Base-by-base conservation (phyloP, 768 basidiomycete species). In the Cyclocybe cylindracea region DNA sequence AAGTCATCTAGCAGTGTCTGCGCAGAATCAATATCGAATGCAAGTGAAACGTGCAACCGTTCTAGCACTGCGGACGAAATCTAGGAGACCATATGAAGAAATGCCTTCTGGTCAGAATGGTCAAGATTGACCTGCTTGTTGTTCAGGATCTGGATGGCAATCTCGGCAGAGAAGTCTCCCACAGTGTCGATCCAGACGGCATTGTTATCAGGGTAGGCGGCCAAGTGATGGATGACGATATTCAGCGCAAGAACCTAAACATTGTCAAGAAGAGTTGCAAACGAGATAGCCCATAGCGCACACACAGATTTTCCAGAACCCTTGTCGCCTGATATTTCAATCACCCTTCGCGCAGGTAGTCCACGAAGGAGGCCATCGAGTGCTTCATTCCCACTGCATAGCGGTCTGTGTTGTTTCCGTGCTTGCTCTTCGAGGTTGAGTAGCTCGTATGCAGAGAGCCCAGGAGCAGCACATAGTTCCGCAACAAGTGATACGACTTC, bases 151-250 rank as follows among this genome's bases (percentile, higher is more conserved):
- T 69, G 59, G 3, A 66, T 54, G 2, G 82, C 76, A 36, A 73
- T 71, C 18, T 81, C 78, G 1, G 72, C 70, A 35, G 85, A 78
- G 62, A 91, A 88, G 54, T 82, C 82, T 1, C 88, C 87, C 0
- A 76, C 77, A 8, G 85, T 86, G 59, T 92, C 89, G 41, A 92
- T 76, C 90, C 90, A 92, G 5, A 83, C 61, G 1, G 75, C 81
- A 44, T 63, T 72, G 2, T 73, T 64, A n/a, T 73, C 57, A 14
- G 55, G 50, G 46, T 71, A 44, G 13, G 62, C 52, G 2, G 68
- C 63, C 4, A 91, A 77, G 60, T 83, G 75, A 14, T 76, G 74
- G 16, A 89, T 66, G 36, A 80, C 73, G 11, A 86, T 65, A 47
- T 88, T 83, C 34, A 86, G 63, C 1, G 80, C 82, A 5, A 92